Evolutionary conservation across 768 basidiomycete species (phyloP).

Genomic region (Cystobasidium tubakii): DNA sequence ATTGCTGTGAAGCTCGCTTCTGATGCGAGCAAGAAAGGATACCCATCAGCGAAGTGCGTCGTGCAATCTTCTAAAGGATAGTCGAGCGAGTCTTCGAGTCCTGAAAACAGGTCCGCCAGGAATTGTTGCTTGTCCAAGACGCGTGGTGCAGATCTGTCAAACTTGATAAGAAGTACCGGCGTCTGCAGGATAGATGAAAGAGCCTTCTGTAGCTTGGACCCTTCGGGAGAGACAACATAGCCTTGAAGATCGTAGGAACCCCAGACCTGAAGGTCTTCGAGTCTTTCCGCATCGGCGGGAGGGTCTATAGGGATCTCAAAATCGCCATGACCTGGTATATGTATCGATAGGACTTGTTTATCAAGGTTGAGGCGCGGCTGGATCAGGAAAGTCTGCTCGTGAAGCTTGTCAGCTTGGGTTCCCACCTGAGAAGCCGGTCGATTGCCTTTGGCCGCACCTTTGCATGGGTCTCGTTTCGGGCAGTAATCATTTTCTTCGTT

Average conservation of each 20-base stretch:
- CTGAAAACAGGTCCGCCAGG: constrained; percentile 18
- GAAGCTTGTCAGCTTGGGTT: not conserved
- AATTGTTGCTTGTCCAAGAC: constrained; percentile 14
- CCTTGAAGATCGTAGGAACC: constrained; percentile 26
- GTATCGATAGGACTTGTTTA: not conserved
- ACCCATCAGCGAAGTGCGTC: constrained; percentile 24
- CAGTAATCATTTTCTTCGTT: constrained; percentile 33
- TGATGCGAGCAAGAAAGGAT: constrained; percentile 22
- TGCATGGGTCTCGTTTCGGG: constrained; percentile 2
- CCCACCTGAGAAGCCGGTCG: no score
- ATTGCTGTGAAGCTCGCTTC: constrained; percentile 11
- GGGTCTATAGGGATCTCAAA: constrained; percentile 1
- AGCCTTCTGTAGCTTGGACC: constrained; percentile 14
- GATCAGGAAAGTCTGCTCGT: constrained; percentile 14
- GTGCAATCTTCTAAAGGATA: constrained; percentile 30
- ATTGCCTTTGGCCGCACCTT: constrained; percentile 3
- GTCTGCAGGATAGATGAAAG: not conserved
- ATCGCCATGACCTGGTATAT: constrained; percentile 21
- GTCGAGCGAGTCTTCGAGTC: constrained; percentile 24
- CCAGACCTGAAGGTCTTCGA: constrained; percentile 32
- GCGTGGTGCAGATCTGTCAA: constrained; percentile 19
- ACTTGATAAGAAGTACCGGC: constrained; percentile 16
- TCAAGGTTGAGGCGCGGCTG: constrained; percentile 1
- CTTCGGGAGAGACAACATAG: constrained; percentile 16
- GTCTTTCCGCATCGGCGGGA: not conserved